A percentile compares a stretch with the other conserved stretches of the same genome.
These are phyloP conservation scores for Besnoitia besnoiti DNA, from an alignment of 169 alveolate genomes.

Conservation along the genomic window DNA sequence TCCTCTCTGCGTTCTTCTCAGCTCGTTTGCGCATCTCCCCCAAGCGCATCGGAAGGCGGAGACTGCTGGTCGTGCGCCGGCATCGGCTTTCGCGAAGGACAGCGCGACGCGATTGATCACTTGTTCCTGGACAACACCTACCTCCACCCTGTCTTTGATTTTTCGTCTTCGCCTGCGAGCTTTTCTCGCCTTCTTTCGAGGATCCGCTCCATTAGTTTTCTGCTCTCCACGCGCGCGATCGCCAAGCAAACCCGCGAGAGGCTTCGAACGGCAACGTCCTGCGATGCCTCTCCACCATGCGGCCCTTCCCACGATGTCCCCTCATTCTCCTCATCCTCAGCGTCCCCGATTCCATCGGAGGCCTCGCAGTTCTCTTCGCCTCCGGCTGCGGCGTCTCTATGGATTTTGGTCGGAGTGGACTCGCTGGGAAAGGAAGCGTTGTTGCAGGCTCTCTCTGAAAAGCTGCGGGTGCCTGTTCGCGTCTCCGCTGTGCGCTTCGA, in stretches of 20 bases:
- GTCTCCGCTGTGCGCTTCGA: not conserved
- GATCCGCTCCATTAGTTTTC: not conserved
- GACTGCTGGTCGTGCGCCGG: too few relatives aligned
- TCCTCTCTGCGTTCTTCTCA: not conserved
- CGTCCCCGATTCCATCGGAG: too few relatives aligned
- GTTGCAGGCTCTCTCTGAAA: not conserved
- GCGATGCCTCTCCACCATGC: too few relatives aligned
- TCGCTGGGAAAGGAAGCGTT: slow-evolving; percentile 11
- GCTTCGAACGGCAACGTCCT: not conserved
- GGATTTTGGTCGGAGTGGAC: slow-evolving; percentile 1
- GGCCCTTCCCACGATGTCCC: not conserved
- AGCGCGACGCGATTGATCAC: too few relatives aligned
- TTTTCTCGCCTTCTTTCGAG: not conserved
- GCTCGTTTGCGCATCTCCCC: too few relatives aligned
- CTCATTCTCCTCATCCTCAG: not conserved
- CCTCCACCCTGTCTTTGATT: slow-evolving; percentile 13
- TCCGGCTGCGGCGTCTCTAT: not conserved
- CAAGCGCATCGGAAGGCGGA: too few relatives aligned
- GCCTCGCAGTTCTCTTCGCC: not conserved
- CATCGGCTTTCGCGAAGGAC: too few relatives aligned
- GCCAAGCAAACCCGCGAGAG: too few relatives aligned
- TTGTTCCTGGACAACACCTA: slow-evolving; percentile 35
- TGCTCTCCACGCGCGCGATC: not conserved
- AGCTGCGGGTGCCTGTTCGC: not conserved
- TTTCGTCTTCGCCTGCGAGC: not conserved